Evolutionary conservation across 2,329 filamentous ascomycete species (phyloP).

Genomic region (Penicillium sp.): DNA sequence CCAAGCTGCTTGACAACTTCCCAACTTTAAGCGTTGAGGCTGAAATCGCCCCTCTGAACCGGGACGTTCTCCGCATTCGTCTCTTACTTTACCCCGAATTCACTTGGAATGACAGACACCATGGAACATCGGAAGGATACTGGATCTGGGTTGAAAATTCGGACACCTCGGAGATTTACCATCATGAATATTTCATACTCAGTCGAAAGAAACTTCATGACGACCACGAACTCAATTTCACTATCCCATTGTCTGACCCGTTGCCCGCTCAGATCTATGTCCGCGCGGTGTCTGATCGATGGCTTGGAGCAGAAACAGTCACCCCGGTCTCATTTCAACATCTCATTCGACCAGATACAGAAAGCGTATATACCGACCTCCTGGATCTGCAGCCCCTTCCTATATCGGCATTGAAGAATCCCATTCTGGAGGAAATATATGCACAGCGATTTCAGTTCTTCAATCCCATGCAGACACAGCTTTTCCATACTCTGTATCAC

Average conservation of each 20-base stretch:
- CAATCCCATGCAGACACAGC: constrained; percentile 99
- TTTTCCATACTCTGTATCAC: constrained; percentile 95
- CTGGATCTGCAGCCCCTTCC: constrained; percentile 87
- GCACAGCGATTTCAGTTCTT: constrained; percentile 87
- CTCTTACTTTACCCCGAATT: constrained; percentile 87
- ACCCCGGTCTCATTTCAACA: constrained; percentile 96
- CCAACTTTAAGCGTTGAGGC: constrained; percentile 86
- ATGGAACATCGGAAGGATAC: constrained; percentile 92
- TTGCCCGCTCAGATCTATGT: constrained; percentile 95
- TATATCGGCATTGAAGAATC: constrained; percentile 81
- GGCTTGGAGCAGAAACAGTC: constrained; percentile 94
- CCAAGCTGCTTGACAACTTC: constrained; percentile 81
- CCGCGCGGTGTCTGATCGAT: constrained; percentile 87
- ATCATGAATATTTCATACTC: constrained; percentile 95
- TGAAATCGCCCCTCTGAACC: constrained; percentile 91
- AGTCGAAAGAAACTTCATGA: constrained; percentile 86
- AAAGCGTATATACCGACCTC: constrained; percentile 94
- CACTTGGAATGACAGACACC: constrained; percentile 86
- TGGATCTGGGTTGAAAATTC: constrained; percentile 99
- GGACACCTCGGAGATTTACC: constrained; percentile 94
- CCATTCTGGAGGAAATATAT: constrained; percentile 82
- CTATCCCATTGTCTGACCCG: constrained; percentile 89
- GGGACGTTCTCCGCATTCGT: constrained; percentile 88
- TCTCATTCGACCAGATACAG: constrained; percentile 92
- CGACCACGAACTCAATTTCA: constrained; percentile 97